A percentile compares a stretch with the other conserved stretches of the same genome.
These are phyloP conservation scores for Hansenula sp. DNA, from an alignment of 1,139 yeast species.

Conservation along the genomic window DNA sequence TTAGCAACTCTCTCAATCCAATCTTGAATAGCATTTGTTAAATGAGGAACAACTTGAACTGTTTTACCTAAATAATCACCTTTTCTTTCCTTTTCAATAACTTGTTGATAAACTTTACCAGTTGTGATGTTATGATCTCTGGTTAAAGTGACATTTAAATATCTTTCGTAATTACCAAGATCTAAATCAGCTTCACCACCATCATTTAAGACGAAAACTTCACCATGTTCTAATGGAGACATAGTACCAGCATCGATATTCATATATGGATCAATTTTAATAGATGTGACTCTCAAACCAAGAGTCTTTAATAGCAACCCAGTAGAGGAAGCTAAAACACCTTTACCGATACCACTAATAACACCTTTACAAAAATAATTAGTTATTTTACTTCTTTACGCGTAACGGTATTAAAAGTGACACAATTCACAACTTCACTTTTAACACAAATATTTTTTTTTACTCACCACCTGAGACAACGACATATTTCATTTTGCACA, in stretches of 20 bases:
- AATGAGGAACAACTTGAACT: conserved; percentile 98
- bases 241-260: conserved; percentile 99
- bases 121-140: conserved; percentile 96
- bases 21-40: conserved; percentile 95
- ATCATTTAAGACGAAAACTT: conserved; percentile 93
- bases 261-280: conserved; percentile 98
- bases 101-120: conserved; percentile 93
- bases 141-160: conserved; percentile 88
- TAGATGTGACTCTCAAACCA: conserved; percentile 93
- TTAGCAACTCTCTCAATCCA: conserved; percentile 95
- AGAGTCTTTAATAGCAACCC: conserved; percentile 91
- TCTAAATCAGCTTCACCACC: conserved; percentile 99
- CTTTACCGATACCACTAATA: conserved; percentile 98
- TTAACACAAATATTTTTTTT: neutral
- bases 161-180: conserved; percentile 96
- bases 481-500: conserved; percentile 80
- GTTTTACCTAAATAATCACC: conserved; percentile 98
- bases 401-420: neutral
- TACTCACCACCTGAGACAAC: conserved; percentile 85
- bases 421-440: neutral
- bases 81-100: conserved; percentile 89
- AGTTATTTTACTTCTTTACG: neutral
- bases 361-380: conserved; percentile 42
- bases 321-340: conserved; percentile 92
- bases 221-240: conserved; percentile 99